These are phyloP conservation scores for Pythium graminicola DNA, from an alignment of 352 stramenopile genomes.

Conservation along the genomic window DNA sequence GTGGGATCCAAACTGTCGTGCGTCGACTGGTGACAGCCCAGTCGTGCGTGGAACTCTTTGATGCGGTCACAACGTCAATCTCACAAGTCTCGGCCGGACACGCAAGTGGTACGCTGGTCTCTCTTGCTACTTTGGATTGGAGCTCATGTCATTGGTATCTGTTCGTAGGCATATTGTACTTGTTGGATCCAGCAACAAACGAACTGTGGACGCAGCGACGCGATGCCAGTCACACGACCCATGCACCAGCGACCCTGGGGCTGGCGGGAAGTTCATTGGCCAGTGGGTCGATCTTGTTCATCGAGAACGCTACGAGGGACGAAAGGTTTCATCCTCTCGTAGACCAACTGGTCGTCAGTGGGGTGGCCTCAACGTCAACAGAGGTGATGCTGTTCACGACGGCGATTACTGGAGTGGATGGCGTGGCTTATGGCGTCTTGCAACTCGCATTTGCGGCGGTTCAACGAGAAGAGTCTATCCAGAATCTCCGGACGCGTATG, in stretches of 20 bases:
- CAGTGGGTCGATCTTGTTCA: constrained; percentile 28
- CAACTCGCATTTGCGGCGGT: constrained; percentile 33
- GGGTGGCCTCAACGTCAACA: background rate
- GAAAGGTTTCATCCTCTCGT: constrained; percentile 55
- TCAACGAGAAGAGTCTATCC: background rate
- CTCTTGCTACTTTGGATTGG: too few relatives aligned
- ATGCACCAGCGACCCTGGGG: constrained; percentile 46
- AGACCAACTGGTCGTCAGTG: constrained; percentile 44
- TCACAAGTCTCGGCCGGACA: constrained; percentile 37
- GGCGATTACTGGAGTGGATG: constrained; percentile 36
- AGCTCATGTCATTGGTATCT: background rate
- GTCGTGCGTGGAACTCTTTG: constrained; percentile 40
- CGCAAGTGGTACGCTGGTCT: constrained; percentile 19
- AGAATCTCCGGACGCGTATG: background rate
- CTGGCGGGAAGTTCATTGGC: constrained; percentile 49
- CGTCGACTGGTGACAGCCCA: constrained; percentile 31
- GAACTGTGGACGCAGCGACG: constrained; percentile 60
- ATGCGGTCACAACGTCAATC: constrained; percentile 29
- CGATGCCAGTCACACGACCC: constrained; percentile 26
- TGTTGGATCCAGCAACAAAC: constrained; percentile 53
- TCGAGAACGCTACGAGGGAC: constrained; percentile 37
- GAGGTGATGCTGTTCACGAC: constrained; percentile 34
- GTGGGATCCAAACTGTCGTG: constrained; percentile 39
- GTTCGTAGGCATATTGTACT: constrained; percentile 40
- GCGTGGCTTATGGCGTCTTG: constrained; percentile 44